A percentile compares a stretch with the other conserved stretches of the same genome.
These are phyloP conservation scores for Neonectria punicea DNA, from an alignment of 2,329 filamentous ascomycete genomes.

Conservation along the genomic window DNA sequence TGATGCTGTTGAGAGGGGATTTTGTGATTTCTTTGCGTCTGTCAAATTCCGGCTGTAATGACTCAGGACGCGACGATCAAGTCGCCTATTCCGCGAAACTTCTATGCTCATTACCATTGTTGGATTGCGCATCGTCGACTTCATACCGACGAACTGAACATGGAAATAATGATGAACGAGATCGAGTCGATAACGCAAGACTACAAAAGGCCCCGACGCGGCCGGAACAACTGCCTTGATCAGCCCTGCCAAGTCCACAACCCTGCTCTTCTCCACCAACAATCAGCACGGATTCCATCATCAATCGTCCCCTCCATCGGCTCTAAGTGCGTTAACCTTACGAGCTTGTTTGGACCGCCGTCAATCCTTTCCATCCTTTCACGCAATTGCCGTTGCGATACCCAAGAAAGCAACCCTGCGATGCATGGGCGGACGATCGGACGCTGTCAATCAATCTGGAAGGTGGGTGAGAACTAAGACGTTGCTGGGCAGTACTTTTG, in stretches of 20 bases:
- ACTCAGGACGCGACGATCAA: background rate
- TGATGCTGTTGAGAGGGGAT: background rate
- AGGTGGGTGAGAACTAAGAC: constrained; percentile 1
- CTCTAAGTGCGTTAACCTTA: background rate
- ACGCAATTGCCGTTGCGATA: background rate
- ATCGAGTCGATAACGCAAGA: background rate
- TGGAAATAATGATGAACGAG: background rate
- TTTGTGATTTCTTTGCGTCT: background rate
- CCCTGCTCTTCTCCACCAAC: background rate
- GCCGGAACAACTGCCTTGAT: background rate
- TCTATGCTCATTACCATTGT: background rate
- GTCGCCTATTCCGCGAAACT: background rate
- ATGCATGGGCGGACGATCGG: background rate
- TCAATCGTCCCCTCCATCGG: background rate
- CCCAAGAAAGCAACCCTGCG: background rate
- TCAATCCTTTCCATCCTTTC: background rate
- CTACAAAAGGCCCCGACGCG: background rate
- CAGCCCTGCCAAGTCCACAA: background rate
- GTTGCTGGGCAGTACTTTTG: constrained; percentile 3
- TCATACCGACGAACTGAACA: background rate
- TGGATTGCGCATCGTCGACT: background rate
- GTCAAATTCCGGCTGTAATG: background rate
- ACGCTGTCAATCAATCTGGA: background rate
- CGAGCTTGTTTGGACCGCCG: constrained; percentile 1
- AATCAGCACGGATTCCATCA: background rate